Conservation (phyloP, 2,329 filamentous ascomycete genomes). For the Pyrenophora teres region DNA sequence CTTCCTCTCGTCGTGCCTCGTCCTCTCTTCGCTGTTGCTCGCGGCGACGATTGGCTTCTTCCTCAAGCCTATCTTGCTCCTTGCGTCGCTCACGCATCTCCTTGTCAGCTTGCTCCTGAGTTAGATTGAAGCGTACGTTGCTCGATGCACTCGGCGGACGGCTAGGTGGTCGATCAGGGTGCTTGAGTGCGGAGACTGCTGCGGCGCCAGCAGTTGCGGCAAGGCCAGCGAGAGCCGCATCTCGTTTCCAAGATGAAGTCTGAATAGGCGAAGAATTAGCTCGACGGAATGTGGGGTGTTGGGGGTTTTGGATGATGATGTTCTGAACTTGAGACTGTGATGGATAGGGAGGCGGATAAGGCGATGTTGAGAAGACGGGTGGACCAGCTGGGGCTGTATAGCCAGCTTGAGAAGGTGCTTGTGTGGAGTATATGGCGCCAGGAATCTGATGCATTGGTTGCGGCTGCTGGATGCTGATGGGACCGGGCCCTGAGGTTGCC, state of each 20-base stretch:
- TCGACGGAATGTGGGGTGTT: slow-evolving; percentile 42
- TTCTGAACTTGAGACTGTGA: slow-evolving; percentile 27
- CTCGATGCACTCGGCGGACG: slow-evolving; percentile 41
- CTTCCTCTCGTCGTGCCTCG: slow-evolving; percentile 29
- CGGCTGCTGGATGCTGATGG: slow-evolving; percentile 80
- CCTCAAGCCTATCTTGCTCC: slow-evolving; percentile 37
- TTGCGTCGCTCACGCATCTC: slow-evolving; percentile 49
- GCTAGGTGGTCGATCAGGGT: slow-evolving; percentile 15
- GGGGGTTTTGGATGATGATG: slow-evolving; percentile 28
- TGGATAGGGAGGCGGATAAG: slow-evolving; percentile 27
- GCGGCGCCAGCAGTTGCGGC: slow-evolving; percentile 52
- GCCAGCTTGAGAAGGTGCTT: slow-evolving; percentile 46
- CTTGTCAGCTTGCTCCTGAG: slow-evolving; percentile 59
- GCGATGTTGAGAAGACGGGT: slow-evolving; percentile 45
- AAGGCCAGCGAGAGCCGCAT: slow-evolving; percentile 51
- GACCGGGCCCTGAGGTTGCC: slow-evolving; percentile 45
- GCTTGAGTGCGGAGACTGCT: slow-evolving; percentile 42
- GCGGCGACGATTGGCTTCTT: slow-evolving; percentile 28
- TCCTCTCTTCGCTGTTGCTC: slow-evolving; percentile 30
- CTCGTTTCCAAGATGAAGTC: slow-evolving; percentile 46
- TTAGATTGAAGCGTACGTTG: slow-evolving; percentile 63
- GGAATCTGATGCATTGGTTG: slow-evolving; percentile 77
- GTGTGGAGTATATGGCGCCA: slow-evolving; percentile 65
- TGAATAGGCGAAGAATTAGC: slow-evolving; percentile 55
- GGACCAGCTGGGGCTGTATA: slow-evolving; percentile 51